Base-by-base conservation (phyloP, 75 land plant genomes). In the Gnetum montanum region DNA sequence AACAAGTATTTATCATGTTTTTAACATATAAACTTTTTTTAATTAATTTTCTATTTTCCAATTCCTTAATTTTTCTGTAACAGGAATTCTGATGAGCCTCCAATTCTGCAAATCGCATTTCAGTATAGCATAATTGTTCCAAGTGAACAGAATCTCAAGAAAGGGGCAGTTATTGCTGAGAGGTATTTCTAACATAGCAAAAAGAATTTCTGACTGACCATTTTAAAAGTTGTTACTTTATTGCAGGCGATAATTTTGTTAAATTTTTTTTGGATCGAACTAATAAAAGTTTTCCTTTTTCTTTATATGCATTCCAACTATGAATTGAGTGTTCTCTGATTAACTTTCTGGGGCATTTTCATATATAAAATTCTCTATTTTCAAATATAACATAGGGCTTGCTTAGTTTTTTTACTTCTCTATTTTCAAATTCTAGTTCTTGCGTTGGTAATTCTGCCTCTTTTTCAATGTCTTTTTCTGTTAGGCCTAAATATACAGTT, bases 111-210 rank as follows among this genome's bases (percentile, higher is more conserved):
- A 65, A 66, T 95, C 61, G 99, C 99, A 23, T 95, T 95, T 61
- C 96, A 95, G 36, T 95, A 95, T 50, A 74, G 83, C 31, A 70
- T 89, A 18, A 63, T 95, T 66, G 86, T 82, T 35, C 99, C 97
- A 12, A 70, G 66, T 43, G 79, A 81, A 34, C 77, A 75, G 4
- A 51, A 47, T 52, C 53, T 68, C 8, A 64, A 31, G 57, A 52
- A 66, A 49, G 66, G 63, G 31, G 43, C 47, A 35, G 60, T 23
- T 58, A 62, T 71, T 6, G 13, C 54, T 54, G 47, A 43, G 60
- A 79, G 76, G 86, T 83, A 74, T 53, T 57, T 22, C 13, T 57
- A 28, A 28, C 6, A 20, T 6, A 22, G 20, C 20, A 34, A 34
- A 12, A 6, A 46, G 19, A 40, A 10, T 10, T 40, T 40, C 15